Conservation (phyloP, 108 stramenopile species). For the Fragilaria crotonensis region DNA sequence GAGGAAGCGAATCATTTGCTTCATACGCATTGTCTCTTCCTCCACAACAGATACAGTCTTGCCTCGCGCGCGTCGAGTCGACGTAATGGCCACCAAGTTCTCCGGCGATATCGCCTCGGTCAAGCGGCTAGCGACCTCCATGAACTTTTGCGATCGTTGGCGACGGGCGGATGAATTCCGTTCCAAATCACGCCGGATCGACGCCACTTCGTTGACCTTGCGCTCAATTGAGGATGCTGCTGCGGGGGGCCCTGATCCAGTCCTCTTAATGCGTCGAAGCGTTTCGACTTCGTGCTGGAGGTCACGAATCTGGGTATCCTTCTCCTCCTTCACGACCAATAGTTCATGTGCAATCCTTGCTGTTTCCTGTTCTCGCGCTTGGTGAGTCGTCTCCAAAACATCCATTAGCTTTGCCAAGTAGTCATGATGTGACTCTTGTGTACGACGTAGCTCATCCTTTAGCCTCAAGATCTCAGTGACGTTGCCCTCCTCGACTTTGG, state of each 20-base stretch:
- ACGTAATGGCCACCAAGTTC: neutral
- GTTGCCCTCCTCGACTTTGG: constrained; percentile 35
- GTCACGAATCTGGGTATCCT: constrained; percentile 17
- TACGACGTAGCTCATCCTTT: constrained; percentile 45
- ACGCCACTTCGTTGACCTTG: constrained; percentile 1
- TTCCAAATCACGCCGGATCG: constrained; percentile 4
- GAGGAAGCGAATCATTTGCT: constrained; percentile 11
- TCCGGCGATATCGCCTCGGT: neutral
- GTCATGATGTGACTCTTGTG: constrained; percentile 48
- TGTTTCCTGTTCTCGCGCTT: constrained; percentile 15
- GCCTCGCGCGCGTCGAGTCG: neutral
- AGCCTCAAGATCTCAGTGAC: constrained; percentile 29
- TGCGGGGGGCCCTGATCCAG: neutral
- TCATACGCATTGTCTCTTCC: constrained; percentile 13
- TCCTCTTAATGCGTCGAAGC: constrained; percentile 1
- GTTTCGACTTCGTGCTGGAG: constrained; percentile 22
- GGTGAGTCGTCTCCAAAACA: constrained; percentile 52
- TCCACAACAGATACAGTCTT: neutral
- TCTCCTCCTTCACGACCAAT: constrained; percentile 9
- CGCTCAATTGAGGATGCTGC: neutral
- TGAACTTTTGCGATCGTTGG: constrained; percentile 5
- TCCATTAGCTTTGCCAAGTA: constrained; percentile 56
- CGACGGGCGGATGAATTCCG: constrained; percentile 2
- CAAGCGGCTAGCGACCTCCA: constrained; percentile 3
- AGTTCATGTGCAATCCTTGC: constrained; percentile 21